These are phyloP conservation scores for Mucor lusitanicus DNA, from an alignment of 371 early-diverging fungal species.

Conservation along the genomic window DNA sequence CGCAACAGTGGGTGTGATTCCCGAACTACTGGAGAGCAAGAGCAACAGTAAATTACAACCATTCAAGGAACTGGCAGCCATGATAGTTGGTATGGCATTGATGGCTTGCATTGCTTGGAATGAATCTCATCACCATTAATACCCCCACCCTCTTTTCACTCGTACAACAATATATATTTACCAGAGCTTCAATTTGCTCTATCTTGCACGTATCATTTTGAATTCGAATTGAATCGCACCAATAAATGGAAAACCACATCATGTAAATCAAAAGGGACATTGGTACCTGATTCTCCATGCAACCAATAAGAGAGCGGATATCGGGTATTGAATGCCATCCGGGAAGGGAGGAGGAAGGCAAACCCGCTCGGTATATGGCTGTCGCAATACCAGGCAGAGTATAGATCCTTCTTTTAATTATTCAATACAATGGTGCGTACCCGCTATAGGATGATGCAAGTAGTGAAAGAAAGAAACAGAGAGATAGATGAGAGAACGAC, in stretches of 20 bases:
- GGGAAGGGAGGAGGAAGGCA: not conserved
- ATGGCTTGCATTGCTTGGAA: constrained; percentile 70
- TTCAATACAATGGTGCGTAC: constrained; percentile 32
- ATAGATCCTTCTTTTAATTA: constrained; percentile 28
- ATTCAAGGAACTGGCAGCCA: constrained; percentile 57
- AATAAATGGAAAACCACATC: not conserved
- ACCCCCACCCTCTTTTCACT: not conserved
- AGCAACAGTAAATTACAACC: constrained; percentile 57
- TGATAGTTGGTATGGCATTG: constrained; percentile 66
- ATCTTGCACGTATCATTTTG: not conserved
- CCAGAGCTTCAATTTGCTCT: not conserved
- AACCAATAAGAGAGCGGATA: not conserved
- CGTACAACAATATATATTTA: not conserved
- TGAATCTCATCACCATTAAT: constrained; percentile 29
- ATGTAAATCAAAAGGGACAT: not conserved
- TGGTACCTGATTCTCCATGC: not conserved
- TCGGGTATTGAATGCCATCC: constrained; percentile 8
- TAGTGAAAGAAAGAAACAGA: constrained; percentile 3
- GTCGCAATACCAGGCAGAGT: constrained; percentile 4
- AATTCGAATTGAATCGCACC: not conserved
- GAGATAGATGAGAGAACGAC: constrained; percentile 1
- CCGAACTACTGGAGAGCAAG: constrained; percentile 75
- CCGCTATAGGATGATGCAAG: not conserved
- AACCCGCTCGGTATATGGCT: constrained; percentile 3
- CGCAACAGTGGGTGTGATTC: constrained; percentile 86